Base-by-base conservation (phyloP, 306 rosid genomes). In the Trifolium pratense region DNA sequence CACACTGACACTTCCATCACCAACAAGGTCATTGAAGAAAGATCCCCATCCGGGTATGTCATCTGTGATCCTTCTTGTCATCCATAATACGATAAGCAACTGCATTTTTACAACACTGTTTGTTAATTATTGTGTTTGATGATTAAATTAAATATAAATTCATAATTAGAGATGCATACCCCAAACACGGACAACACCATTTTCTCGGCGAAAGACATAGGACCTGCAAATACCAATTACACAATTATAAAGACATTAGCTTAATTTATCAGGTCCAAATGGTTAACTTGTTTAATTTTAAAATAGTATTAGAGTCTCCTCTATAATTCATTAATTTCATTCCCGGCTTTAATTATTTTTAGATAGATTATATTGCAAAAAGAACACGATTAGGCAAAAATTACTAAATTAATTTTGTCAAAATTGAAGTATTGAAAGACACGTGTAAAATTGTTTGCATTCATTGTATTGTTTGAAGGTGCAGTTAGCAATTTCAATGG, bases 21-120 rank as follows among this genome's bases (percentile, higher is more conserved):
- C 93, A 39, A 83, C 91, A 14, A 84, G 90, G 31, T 84, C 91
- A 43, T 88, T 36, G 73, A 92, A 90, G 14, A 90, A 88, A 63
- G 63, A 26, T 69, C 96, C 98, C 96, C 98, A 92, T 21, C 96
- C 96, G 3, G 93, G 93, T 76, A 88, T 83, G 51, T 92, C 97
- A 46, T 89, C 93, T 45, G 97, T 86, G 56, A 92, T 86, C 64
- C 89, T 92, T 74, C 92, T 89, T 57, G 97, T 89, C 97, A 92
- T 92, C 97, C 97, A 92, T 75, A 89, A 64, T 43, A 89, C 48
- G 40, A 92, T 84, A 63, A 92, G 66, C 70, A 80, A 53, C 97
- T 92, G 84, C 82, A 70, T 60, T 72, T 75, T 71, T 75, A 64
- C 9, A 14, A 7, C 3, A 17, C 3, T 20, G 3, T 58, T 29